Evolutionary conservation across 345 rosid genomes (phyloP).

Genomic region (Draba incana): DNA sequence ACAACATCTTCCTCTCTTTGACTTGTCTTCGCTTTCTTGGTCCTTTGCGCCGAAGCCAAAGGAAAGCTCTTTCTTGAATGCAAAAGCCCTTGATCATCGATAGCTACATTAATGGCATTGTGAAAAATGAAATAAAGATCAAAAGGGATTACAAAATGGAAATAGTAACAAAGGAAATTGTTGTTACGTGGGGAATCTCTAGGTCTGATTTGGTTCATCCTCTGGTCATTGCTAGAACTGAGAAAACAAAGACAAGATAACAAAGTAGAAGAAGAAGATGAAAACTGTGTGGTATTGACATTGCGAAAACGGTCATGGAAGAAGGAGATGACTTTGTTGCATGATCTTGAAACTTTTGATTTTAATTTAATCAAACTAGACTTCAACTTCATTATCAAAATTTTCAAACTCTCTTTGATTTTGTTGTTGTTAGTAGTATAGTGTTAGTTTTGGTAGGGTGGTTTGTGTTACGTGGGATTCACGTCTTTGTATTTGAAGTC

Average conservation of each 20-base stretch:
- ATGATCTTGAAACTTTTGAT: constrained; percentile 57
- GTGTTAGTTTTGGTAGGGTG: constrained; percentile 5
- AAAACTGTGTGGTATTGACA: constrained; percentile 34
- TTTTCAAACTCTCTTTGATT: constrained; percentile 3
- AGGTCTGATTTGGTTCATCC: constrained; percentile 40
- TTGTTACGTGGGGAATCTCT: constrained; percentile 37
- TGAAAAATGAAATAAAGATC: not conserved
- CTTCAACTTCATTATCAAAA: constrained; percentile 46
- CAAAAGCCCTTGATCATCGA: constrained; percentile 27
- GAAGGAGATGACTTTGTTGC: constrained; percentile 42
- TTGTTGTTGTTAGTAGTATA: constrained; percentile 14
- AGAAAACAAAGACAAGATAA: constrained; percentile 33
- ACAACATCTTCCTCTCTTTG: constrained; percentile 42
- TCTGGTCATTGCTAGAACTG: constrained; percentile 45
- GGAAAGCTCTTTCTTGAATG: constrained; percentile 44
- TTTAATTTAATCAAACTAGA: constrained; percentile 50
- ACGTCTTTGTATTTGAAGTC: constrained; percentile 36
- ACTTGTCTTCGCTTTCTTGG: constrained; percentile 20
- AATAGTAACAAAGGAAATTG: not conserved
- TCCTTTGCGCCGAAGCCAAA: constrained; percentile 50
- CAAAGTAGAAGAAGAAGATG: constrained; percentile 2
- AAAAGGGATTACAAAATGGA: not conserved
- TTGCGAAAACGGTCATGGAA: constrained; percentile 40
- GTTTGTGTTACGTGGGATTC: constrained; percentile 26
- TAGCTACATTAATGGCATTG: constrained; percentile 29